Evolutionary conservation across 2,329 filamentous ascomycete species (phyloP).

Genomic region (Emericellopsis atlantica): DNA sequence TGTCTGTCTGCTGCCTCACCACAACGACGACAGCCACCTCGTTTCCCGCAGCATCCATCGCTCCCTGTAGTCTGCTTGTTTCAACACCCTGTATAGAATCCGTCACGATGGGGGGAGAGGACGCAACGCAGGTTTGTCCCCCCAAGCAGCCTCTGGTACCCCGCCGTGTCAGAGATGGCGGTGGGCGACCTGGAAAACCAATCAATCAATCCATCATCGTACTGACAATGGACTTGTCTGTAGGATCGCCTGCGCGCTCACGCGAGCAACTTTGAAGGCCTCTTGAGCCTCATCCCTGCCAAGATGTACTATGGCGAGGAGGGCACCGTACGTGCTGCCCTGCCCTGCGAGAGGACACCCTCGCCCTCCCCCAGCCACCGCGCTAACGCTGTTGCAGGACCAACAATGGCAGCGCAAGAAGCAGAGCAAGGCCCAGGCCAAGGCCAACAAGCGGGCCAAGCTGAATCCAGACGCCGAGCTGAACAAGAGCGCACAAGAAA

Average conservation of each 20-base stretch:
- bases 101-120: too few species aligned
- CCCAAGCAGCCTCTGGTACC: background rate
- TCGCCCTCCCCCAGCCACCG: background rate
- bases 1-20: too few species aligned
- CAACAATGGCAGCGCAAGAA: constrained; percentile 78
- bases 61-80: too few species aligned
- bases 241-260: constrained; percentile 45
- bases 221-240: background rate
- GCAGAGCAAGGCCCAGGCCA: constrained; percentile 82
- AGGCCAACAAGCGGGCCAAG: constrained; percentile 74
- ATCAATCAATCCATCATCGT: too few species aligned
- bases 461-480: constrained; percentile 75
- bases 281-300: constrained; percentile 78
- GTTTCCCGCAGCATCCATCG: too few species aligned
- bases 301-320: constrained; percentile 87
- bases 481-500: constrained; percentile 77
- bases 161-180: background rate
- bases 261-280: constrained; percentile 70
- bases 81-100: too few species aligned
- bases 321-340: constrained; percentile 49
- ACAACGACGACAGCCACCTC: too few species aligned
- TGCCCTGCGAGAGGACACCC: constrained; percentile 12
- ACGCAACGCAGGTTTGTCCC: too few species aligned
- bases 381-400: background rate
- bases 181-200: too few species aligned